phyloP scores from a whole-genome alignment of 805 yeast genomes.

The Kregervanrija fluxuum region DNA sequence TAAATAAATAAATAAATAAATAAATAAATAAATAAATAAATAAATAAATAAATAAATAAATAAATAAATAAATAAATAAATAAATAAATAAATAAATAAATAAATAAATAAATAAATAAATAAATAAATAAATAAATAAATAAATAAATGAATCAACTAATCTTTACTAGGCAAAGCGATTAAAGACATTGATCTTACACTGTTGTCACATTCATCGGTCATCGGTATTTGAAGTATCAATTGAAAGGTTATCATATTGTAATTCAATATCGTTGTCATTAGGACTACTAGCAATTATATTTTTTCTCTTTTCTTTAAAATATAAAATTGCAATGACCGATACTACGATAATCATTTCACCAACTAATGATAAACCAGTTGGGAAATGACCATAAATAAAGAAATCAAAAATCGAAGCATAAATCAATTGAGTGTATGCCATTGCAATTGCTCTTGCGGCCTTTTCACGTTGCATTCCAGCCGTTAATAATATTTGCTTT shows the following conservation, averaged over 20 bases:
- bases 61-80: no score
- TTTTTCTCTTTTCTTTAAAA: conserved; percentile 28
- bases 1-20: no score
- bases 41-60: no score
- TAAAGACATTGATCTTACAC: background rate
- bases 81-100: no score
- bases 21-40: no score
- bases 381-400: conserved; percentile 70
- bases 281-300: background rate
- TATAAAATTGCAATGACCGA: conserved; percentile 57
- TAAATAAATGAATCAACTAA: background rate
- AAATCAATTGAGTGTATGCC: conserved; percentile 69
- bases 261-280: background rate
- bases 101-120: no score
- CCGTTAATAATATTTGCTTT: conserved; percentile 72
- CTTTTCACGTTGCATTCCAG: conserved; percentile 75
- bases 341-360: conserved; percentile 59
- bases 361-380: conserved; percentile 56
- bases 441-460: conserved; percentile 74
- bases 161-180: background rate
- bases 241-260: background rate
- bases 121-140: background rate
- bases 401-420: conserved; percentile 74
- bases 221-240: background rate
- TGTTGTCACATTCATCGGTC: conserved; percentile 3